These are phyloP conservation scores for Onygenales sp. DNA, from an alignment of 2,329 filamentous ascomycete genomes.

Conservation along the genomic window DNA sequence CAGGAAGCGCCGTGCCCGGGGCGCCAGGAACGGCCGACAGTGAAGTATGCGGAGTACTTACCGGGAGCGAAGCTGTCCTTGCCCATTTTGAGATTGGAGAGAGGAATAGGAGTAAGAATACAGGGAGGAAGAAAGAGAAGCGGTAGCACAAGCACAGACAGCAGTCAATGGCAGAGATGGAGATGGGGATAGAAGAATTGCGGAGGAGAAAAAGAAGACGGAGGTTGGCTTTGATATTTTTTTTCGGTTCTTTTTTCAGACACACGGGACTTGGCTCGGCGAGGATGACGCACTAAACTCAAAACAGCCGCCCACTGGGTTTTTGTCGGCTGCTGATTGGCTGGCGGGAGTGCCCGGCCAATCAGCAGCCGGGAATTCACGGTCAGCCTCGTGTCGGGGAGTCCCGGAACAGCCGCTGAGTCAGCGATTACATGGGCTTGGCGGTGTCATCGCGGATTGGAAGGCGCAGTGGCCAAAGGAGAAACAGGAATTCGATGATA, in stretches of 20 bases:
- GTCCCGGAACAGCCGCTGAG: not conserved
- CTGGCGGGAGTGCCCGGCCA: not conserved
- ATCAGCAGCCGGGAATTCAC: not conserved
- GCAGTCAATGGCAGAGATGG: too few species aligned
- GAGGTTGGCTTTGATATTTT: conserved; percentile 1
- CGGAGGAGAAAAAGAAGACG: conserved; percentile 14
- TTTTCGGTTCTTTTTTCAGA: not conserved
- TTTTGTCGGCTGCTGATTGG: conserved; percentile 5
- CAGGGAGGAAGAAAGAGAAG: conserved; percentile 14
- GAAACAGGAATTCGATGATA: not conserved
- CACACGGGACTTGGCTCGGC: conserved; percentile 6
- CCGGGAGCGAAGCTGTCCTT: conserved; percentile 39
- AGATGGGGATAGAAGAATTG: not conserved
- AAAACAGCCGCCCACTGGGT: not conserved
- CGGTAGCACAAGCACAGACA: conserved; percentile 11
- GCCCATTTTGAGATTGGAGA: conserved; percentile 25
- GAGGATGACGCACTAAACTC: not conserved
- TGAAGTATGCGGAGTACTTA: conserved; percentile 23
- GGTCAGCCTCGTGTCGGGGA: not conserved
- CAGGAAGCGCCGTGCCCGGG: not conserved
- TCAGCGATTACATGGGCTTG: not conserved
- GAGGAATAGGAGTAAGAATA: conserved; percentile 22
- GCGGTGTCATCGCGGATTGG: too few species aligned
- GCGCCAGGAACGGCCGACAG: not conserved
- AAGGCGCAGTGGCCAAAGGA: not conserved